Conservation (phyloP, 345 rosid genomes). For the Ailanthus altissimus region DNA sequence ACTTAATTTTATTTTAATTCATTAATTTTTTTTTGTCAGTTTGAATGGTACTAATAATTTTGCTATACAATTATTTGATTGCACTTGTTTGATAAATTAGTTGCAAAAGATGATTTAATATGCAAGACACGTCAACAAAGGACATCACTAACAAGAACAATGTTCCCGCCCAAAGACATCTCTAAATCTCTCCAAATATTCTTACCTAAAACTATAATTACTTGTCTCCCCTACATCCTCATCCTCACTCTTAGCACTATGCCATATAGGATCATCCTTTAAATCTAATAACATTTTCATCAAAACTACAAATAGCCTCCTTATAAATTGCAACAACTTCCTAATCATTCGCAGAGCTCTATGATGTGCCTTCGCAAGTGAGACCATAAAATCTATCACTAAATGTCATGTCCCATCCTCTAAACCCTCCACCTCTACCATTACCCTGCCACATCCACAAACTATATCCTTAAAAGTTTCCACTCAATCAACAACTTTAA, state of each 20-base stretch:
- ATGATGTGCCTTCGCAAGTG: conserved; percentile 68
- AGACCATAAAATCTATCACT: conserved; percentile 61
- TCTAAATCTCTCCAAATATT: conserved; percentile 68
- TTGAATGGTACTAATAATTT: too few relatives aligned
- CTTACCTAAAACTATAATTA: conserved; percentile 67
- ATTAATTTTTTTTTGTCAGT: too few relatives aligned
- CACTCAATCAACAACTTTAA: conserved; percentile 67
- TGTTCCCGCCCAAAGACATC: conserved; percentile 63
- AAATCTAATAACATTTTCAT: conserved; percentile 64
- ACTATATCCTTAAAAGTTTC: conserved; percentile 51
- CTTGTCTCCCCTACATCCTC: conserved; percentile 70
- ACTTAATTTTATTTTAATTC: too few relatives aligned
- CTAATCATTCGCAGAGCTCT: conserved; percentile 79
- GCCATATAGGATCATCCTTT: conserved; percentile 71
- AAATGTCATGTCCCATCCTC: conserved; percentile 70
- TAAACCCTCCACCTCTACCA: conserved; percentile 62
- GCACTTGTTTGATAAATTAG: too few relatives aligned
- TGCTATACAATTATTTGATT: too few relatives aligned
- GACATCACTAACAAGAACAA: conserved; percentile 63
- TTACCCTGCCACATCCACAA: conserved; percentile 62
- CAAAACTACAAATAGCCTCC: conserved; percentile 50
- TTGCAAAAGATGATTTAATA: too few relatives aligned
- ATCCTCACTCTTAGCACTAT: conserved; percentile 54
- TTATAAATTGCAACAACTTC: conserved; percentile 70
- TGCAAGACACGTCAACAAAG: too few relatives aligned